phyloP scores from a whole-genome alignment of 176 grass and related monocot genomes.

The Hordeum marinum region DNA sequence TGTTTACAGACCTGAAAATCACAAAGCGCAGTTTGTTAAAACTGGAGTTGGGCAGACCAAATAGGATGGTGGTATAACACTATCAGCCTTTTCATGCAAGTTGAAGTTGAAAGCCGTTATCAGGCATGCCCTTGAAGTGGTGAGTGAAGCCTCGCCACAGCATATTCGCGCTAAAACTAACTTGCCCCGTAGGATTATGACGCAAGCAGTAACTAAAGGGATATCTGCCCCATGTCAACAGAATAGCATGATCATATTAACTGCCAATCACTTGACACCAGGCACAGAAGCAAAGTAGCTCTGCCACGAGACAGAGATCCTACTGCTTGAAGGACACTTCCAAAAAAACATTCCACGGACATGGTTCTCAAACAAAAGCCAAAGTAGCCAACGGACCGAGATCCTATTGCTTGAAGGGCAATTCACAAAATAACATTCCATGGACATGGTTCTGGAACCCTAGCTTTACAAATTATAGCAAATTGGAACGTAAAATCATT shows the following conservation, averaged over 20 bases:
- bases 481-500: background rate
- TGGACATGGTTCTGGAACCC: background rate
- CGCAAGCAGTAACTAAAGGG: background rate
- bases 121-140: background rate
- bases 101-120: background rate
- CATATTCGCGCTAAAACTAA: background rate
- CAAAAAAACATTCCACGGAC: background rate
- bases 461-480: background rate
- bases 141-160: background rate
- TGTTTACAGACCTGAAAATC: constrained; percentile 94
- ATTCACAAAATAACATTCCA: background rate
- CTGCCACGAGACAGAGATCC: background rate
- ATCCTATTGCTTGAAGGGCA: background rate
- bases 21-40: background rate
- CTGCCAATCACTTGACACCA: background rate
- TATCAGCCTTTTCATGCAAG: background rate
- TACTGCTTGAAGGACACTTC: background rate
- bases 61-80: background rate
- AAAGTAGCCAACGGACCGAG: background rate
- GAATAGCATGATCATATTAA: background rate
- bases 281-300: background rate
- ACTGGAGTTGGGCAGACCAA: background rate
- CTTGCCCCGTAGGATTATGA: background rate
- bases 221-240: background rate
- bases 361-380: background rate